Evolutionary conservation across 1,139 yeast genomes (phyloP).

Genomic region (Debaryomyces robertsiae): DNA sequence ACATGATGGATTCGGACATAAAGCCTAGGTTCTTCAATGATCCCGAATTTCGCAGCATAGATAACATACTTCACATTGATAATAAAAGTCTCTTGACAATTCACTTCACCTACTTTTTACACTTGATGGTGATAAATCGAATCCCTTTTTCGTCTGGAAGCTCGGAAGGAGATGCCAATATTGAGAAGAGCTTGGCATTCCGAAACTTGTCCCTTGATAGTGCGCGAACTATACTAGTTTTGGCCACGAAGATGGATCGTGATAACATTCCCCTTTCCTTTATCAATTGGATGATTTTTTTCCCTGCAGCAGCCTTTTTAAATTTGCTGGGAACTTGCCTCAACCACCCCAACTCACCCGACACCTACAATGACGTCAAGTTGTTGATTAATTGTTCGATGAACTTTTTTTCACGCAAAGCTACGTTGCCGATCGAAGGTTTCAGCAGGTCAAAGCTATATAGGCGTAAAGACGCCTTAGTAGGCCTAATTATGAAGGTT

Average conservation of each 20-base stretch:
- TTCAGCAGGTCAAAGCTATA: slow-evolving; percentile 16
- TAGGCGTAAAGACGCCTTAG: slow-evolving; percentile 27
- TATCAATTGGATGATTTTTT: slow-evolving; percentile 37
- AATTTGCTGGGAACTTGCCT: slow-evolving; percentile 34
- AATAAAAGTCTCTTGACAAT: slow-evolving; percentile 24
- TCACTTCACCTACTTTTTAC: slow-evolving; percentile 35
- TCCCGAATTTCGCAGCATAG: slow-evolving; percentile 21
- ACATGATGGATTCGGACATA: slow-evolving; percentile 17
- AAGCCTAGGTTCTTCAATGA: slow-evolving; percentile 32
- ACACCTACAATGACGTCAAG: slow-evolving; percentile 31
- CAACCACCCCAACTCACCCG: slow-evolving; percentile 33
- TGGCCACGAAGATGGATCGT: slow-evolving; percentile 25
- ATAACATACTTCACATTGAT: slow-evolving; percentile 2
- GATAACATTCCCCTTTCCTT: slow-evolving; percentile 26
- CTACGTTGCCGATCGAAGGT: slow-evolving; percentile 17
- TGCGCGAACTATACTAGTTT: slow-evolving; percentile 38
- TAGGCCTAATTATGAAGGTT: slow-evolving; percentile 25
- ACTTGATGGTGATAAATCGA: slow-evolving; percentile 40
- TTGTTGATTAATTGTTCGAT: slow-evolving; percentile 33
- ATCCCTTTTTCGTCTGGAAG: slow-evolving; percentile 30
- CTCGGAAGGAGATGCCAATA: slow-evolving; percentile 19
- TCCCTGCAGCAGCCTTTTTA: slow-evolving; percentile 39
- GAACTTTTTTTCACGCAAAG: slow-evolving; percentile 22
- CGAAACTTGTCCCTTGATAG: slow-evolving; percentile 33
- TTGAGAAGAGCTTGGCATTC: slow-evolving; percentile 20